These are phyloP conservation scores for Porphyrellus cyaneotinctus DNA, from an alignment of 768 basidiomycete genomes.

Conservation along the genomic window DNA sequence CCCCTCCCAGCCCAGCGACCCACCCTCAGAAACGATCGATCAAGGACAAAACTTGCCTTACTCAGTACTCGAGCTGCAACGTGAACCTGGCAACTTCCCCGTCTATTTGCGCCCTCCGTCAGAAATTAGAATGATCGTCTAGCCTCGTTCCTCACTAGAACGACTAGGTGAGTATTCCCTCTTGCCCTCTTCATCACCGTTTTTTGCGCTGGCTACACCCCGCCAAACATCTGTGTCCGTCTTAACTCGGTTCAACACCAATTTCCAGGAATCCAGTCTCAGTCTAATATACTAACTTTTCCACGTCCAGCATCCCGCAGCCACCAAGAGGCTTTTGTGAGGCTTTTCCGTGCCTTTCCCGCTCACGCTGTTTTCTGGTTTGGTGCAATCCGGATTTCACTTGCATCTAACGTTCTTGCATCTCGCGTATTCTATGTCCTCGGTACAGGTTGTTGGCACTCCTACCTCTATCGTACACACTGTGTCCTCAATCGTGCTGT, in stretches of 20 bases:
- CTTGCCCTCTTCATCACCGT: neutral
- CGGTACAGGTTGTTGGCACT: constrained; percentile 13
- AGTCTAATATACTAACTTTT: constrained; percentile 1
- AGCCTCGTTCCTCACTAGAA: constrained; percentile 13
- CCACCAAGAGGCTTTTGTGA: neutral
- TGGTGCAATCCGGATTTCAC: neutral
- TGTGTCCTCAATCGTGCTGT: constrained; percentile 11
- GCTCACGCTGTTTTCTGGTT: constrained; percentile 3
- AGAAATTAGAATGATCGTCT: constrained; percentile 18
- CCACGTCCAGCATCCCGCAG: neutral
- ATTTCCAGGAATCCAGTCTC: neutral
- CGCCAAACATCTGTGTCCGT: neutral
- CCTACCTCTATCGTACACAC: constrained; percentile 3
- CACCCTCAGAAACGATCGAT: constrained; percentile 8
- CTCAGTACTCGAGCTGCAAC: constrained; percentile 8
- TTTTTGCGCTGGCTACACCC: neutral
- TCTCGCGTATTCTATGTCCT: constrained; percentile 22
- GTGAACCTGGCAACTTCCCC: constrained; percentile 24
- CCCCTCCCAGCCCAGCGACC: constrained; percentile 4
- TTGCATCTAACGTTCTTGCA: constrained; percentile 10
- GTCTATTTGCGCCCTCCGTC: constrained; percentile 13
- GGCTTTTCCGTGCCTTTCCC: constrained; percentile 1
- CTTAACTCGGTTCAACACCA: neutral
- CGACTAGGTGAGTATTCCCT: constrained; percentile 15
- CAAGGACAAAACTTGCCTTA: constrained; percentile 18